Percentiles rank a stretch among this genome's conserved stretches.
These are phyloP conservation scores for Chlamydomonas urium DNA, from an alignment of 139 green algal species.

Conservation along the genomic window DNA sequence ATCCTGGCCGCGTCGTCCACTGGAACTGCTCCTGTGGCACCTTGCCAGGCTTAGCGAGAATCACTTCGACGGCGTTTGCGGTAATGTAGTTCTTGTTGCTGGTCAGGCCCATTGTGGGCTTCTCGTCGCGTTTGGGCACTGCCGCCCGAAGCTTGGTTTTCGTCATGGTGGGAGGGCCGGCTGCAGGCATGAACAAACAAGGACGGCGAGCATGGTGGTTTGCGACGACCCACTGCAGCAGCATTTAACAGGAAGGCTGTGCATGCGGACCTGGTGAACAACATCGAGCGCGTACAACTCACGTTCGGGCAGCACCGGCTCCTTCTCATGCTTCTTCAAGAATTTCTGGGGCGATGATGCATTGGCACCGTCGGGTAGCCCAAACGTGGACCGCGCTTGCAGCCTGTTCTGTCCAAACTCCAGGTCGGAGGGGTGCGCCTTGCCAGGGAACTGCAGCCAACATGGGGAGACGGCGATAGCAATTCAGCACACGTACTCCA, in stretches of 20 bases:
- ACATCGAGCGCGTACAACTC: constrained; percentile 26
- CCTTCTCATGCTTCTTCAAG: constrained; percentile 55
- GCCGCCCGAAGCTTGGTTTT: constrained; percentile 1
- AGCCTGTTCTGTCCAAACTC: constrained; percentile 24
- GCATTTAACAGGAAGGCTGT: background rate
- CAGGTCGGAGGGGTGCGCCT: constrained; percentile 24
- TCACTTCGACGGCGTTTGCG: constrained; percentile 68
- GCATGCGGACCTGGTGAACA: background rate
- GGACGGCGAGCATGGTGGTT: background rate
- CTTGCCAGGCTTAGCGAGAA: constrained; percentile 50
- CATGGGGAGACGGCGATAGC: background rate
- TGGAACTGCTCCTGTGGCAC: constrained; percentile 21
- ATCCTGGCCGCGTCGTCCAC: constrained; percentile 62
- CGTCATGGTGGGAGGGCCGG: background rate
- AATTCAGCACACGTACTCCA: background rate
- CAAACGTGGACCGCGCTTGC: constrained; percentile 29
- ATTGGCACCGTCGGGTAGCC: constrained; percentile 42
- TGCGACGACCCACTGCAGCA: background rate
- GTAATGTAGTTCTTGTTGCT: constrained; percentile 81
- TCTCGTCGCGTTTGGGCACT: constrained; percentile 44
- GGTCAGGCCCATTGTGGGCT: constrained; percentile 58
- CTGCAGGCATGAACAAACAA: background rate
- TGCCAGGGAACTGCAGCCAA: background rate
- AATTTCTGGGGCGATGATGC: constrained; percentile 32
- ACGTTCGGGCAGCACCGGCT: constrained; percentile 64